These are phyloP conservation scores for Microsporum canis DNA, from an alignment of 2,329 filamentous ascomycete species.

Conservation along the genomic window DNA sequence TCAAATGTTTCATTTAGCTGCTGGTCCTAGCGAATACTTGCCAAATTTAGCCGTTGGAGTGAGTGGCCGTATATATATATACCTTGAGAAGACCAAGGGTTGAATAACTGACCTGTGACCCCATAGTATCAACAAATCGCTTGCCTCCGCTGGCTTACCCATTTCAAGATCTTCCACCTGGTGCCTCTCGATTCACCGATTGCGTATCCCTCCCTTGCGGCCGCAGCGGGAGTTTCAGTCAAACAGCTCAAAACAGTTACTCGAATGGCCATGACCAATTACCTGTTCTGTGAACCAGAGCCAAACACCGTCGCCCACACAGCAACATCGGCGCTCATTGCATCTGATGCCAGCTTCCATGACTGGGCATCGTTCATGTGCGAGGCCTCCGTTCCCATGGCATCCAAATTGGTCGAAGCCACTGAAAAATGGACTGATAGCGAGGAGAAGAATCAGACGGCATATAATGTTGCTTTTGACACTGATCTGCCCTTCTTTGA, in stretches of 20 bases:
- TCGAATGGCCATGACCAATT: conserved; percentile 48
- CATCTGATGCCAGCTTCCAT: conserved; percentile 17
- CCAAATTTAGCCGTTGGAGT: conserved; percentile 6
- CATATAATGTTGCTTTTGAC: conserved; percentile 21
- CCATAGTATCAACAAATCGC: conserved; percentile 18
- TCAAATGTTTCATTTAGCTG: conserved; percentile 18
- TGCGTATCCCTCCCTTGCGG: conserved; percentile 21
- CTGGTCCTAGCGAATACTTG: conserved; percentile 16
- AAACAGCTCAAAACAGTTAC: conserved; percentile 27
- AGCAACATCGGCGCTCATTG: conserved; percentile 41
- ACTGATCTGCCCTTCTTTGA: conserved; percentile 26
- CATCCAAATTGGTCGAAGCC: conserved; percentile 18
- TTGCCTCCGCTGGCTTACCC: conserved; percentile 22
- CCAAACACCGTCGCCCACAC: conserved; percentile 46
- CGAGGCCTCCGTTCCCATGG: conserved; percentile 15
- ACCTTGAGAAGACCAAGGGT: background rate
- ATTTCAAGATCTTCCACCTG: conserved; percentile 22
- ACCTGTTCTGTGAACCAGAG: conserved; percentile 44
- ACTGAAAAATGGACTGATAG: conserved; percentile 17
- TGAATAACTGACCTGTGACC: background rate
- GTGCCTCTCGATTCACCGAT: conserved; percentile 20
- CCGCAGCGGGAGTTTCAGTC: conserved; percentile 17
- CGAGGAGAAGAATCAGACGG: conserved; percentile 16
- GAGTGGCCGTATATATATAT: background rate
- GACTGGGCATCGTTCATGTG: conserved; percentile 46